Evolutionary conservation across 805 yeast genomes (phyloP), one percentile per base, ranked within the genome.

Genomic region (Osmozyma mogii): DNA sequence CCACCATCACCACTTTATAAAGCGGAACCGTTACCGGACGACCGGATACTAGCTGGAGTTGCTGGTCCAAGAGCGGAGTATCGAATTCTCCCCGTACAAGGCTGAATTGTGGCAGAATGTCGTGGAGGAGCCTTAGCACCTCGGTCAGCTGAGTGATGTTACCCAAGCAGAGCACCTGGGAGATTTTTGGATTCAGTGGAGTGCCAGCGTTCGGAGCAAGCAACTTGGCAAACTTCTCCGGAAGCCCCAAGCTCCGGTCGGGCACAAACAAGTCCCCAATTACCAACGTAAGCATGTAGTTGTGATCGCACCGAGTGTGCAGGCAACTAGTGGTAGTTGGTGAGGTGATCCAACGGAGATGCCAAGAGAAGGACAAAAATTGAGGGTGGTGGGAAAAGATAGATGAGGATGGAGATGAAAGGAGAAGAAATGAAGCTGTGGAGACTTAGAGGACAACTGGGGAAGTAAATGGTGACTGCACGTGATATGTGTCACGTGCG

Each of bases 231-330:
- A 92, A 87, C 67, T 81, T 65, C 2, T 44, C 24, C 6, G 80
- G 81, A 2, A 74, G 47, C 20, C 56, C 88, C 16, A 72, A 64
- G 7, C 89, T 83, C 41, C 96, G 64, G 33, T 84, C 87, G 1
- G 98, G 98, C 18, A 89, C 81, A 53, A 79, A 85, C 2, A 89
- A 67, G 50, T 89, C 97, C 7, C 96, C 95, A 39, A 89, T 74
- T 3, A 94, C 94, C 24, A 89, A 46, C 4, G 67, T 56, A 17
- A 64, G 49, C 70, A 63, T 64, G 16, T 9, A 23, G 15, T 7
- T 13, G 17, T n/a, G n/a, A n/a, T n/a, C n/a, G n/a, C n/a, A n/a
- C n/a, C n/a, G n/a, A n/a, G n/a, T n/a, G n/a, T n/a, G n/a, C n/a
- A n/a, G n/a, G n/a, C n/a, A n/a, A n/a, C n/a, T n/a, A n/a, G n/a